phyloP scores from a whole-genome alignment of 2,329 filamentous ascomycete species.

The Emergomyces orientalis region DNA sequence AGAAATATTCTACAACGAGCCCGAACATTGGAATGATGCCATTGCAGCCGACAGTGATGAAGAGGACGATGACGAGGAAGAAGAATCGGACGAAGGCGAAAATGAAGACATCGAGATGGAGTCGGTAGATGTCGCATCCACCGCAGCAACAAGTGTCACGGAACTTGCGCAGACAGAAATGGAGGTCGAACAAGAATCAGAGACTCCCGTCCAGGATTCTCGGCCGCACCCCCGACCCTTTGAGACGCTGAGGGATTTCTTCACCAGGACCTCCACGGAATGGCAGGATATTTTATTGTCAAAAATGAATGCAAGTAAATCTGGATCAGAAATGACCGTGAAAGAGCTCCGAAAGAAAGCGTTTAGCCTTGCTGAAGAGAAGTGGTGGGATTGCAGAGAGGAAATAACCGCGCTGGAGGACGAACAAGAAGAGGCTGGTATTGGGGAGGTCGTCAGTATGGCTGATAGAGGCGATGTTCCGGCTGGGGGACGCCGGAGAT shows the following conservation, averaged over 20 bases:
- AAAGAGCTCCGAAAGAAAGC: constrained; percentile 91
- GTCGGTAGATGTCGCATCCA: constrained; percentile 29
- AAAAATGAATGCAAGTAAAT: constrained; percentile 58
- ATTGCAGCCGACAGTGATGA: constrained; percentile 54
- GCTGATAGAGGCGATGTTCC: constrained; percentile 56
- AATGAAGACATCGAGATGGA: constrained; percentile 37
- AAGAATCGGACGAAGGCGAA: constrained; percentile 35
- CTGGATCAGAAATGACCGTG: constrained; percentile 49
- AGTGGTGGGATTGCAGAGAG: constrained; percentile 98
- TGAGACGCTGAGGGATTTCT: constrained; percentile 85
- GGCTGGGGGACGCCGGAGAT: constrained; percentile 38
- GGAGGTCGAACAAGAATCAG: constrained; percentile 31
- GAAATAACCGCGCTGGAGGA: constrained; percentile 87
- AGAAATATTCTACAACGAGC: constrained; percentile 76
- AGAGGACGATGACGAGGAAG: constrained; percentile 38
- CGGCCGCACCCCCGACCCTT: constrained; percentile 74
- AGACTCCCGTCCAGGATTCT: constrained; percentile 55
- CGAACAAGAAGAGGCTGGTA: constrained; percentile 90
- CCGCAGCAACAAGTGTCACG: constrained; percentile 29
- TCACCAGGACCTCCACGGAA: constrained; percentile 71
- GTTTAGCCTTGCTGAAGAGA: constrained; percentile 85
- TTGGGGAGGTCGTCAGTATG: constrained; percentile 86
- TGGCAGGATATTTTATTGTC: constrained; percentile 87
- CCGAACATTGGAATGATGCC: constrained; percentile 70
- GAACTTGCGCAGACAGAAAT: constrained; percentile 24